Base-by-base conservation (phyloP, 192 early-diverging fungal species). In the Podila minutissima region DNA sequence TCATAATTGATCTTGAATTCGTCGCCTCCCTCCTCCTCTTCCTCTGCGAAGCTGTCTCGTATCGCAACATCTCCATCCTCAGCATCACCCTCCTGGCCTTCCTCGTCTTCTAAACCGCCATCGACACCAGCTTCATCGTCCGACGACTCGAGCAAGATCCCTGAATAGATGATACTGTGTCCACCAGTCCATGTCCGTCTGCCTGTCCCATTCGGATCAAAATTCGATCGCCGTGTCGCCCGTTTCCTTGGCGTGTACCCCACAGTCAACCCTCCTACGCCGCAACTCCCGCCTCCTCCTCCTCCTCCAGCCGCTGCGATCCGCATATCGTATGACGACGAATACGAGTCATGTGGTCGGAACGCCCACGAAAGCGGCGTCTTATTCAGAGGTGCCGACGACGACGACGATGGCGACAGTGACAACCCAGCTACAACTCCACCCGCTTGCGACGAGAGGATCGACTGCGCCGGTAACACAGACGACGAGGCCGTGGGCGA, bases 101-200 rank as follows among this genome's bases (percentile, higher is more conserved):
- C 32, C 13, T 29, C 64, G 3, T 29, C 51, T 4, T 57, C 59
- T 5, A 31, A 20, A 2, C 60, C 69, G 33, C 60, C 61, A 1
- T 62, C 59, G 7, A 13, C 20, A 7, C 41, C 41, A 46, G 41
- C 41, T 46, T 70, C 48, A 22, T 79, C 77, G 38, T 73, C 77
- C 7, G 77, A 81, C n/a, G 68, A 71, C 11, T 81, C 77, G 10
- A 72, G 66, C 51, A 81, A 68, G 33, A 81, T 81, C 7, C 77
- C 77, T 12, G 77, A 81, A 35, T 81, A 81, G n/a, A 81, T 81
- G 58, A 81, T 81, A 57, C 71, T 81, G 35, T 73, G 77, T 6
- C 77, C 77, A 33, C 77, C 71, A 7, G 77, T 81, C 77, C 77
- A 81, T 5, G 77, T 81, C 59, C 77, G 71, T 7, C 77, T 37